Base-by-base conservation (phyloP, 345 rosid species). In the Anacardium occidentale region DNA sequence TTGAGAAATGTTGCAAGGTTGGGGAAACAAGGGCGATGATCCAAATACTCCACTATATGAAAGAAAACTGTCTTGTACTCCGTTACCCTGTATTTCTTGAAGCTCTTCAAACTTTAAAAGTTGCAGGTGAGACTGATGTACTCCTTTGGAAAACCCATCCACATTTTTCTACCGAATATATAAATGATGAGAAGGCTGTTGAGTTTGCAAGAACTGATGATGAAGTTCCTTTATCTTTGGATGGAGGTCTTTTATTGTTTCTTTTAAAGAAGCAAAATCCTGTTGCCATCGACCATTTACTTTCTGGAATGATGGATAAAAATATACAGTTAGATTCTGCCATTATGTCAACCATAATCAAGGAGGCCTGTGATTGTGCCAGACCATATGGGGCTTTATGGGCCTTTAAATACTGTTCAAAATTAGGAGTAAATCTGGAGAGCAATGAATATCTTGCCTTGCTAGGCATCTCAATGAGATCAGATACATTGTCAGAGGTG, bases 201-300 rank as follows among this genome's bases (percentile, higher is more conserved):
- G 81, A 76, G 40, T 50, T 15, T 51, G 29, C 24, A 18, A 47
- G 56, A 60, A 29, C 65, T 59, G 67, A 66, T 75, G 69, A 62
- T 17, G 69, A 75, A 72, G 78, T 66, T 77, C 72, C 81, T 73
- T 77, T 44, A n/a, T 66, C 48, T 21, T 17, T 66, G n/a, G 90
- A 90, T 69, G 74, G 62, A 70, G 68, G 83, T 53, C 84, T 91
- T 76, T 63, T 84, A 15, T 64, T 78, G 48, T 59, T 83, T 70
- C 86, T 93, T 72, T 83, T 93, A 90, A 68, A 72, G 80, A 93
- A 83, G 83, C 81, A 82, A 68, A 91, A 83, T 83, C 88, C 91
- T 60, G 32, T 64, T 29, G 90, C 92, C 22, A 67, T 91, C 63
- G 96, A 91, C 71, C 40, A 15, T 62, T 54, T 94, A 7, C 90